phyloP scores from a whole-genome alignment of 106 monocot species.

The Posidonia australis region DNA sequence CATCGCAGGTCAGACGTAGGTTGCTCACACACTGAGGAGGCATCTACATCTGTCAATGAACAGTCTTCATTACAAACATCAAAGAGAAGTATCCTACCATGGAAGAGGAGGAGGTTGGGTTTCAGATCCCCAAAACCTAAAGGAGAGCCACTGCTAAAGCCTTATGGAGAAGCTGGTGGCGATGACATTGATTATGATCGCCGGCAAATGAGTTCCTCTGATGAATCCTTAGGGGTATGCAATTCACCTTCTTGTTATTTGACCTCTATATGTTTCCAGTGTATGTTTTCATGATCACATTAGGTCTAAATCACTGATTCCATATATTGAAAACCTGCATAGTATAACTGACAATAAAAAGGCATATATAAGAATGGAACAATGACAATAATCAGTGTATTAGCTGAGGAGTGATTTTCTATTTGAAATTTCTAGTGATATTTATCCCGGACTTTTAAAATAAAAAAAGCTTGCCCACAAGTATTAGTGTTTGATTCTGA shows the following conservation, averaged over 20 bases:
- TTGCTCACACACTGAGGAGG: conserved; percentile 26
- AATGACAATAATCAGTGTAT: too few species aligned
- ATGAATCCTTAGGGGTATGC: conserved; percentile 49
- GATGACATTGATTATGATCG: conserved; percentile 86
- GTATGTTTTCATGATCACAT: background rate
- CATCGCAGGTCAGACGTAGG: conserved; percentile 36
- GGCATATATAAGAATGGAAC: too few species aligned
- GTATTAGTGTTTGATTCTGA: too few species aligned
- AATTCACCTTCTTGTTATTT: background rate
- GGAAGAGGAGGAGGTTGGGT: conserved; percentile 41
- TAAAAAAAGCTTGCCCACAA: too few species aligned
- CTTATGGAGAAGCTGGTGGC: conserved; percentile 53
- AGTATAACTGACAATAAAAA: too few species aligned
- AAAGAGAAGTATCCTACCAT: conserved; percentile 58
- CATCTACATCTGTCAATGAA: conserved; percentile 16
- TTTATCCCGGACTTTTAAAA: too few species aligned
- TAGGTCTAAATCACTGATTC: too few species aligned
- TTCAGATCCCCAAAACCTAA: conserved; percentile 49
- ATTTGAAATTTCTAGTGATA: too few species aligned
- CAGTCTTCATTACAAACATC: conserved; percentile 9
- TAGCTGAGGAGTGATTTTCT: too few species aligned
- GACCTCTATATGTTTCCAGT: background rate
- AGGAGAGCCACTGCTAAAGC: conserved; percentile 77
- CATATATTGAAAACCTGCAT: too few species aligned
- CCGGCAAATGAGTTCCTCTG: conserved; percentile 58